phyloP scores from a whole-genome alignment of 352 stramenopile genomes.

The Phytophthora syringae region DNA sequence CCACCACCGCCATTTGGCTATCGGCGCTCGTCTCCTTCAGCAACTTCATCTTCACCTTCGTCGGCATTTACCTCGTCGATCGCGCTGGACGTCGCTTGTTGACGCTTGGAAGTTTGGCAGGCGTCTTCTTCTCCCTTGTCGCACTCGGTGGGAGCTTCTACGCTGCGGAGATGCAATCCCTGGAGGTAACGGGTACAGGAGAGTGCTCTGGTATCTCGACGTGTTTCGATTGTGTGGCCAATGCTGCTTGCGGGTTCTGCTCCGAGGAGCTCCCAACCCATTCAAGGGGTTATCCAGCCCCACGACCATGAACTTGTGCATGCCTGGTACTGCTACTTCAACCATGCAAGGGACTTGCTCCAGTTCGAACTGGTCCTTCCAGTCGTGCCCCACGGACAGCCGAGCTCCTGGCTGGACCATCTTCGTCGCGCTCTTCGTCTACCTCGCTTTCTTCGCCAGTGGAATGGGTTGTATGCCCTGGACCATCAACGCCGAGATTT shows the following conservation, averaged over 20 bases:
- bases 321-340: conserved; percentile 27
- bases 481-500: conserved; percentile 96
- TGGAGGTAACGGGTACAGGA: conserved; percentile 24
- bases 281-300: conserved; percentile 10
- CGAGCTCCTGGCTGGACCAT: conserved; percentile 54
- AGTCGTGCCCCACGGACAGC: conserved; percentile 56
- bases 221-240: conserved; percentile 78
- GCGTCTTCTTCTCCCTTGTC: conserved; percentile 24
- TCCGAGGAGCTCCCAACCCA: conserved; percentile 19
- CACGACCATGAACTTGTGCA: conserved; percentile 27
- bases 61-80: conserved; percentile 30
- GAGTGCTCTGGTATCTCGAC: conserved; percentile 46
- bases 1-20: conserved; percentile 76
- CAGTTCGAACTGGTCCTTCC: conserved; percentile 45
- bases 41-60: conserved; percentile 36
- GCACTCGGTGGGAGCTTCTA: conserved; percentile 29
- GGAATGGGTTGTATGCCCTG: conserved; percentile 90
- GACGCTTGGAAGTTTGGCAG: conserved; percentile 19
- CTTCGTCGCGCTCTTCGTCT: conserved; percentile 69
- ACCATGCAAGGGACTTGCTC: conserved; percentile 25
- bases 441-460: conserved; percentile 76
- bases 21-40: conserved; percentile 59
- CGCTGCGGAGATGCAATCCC: conserved; percentile 18
- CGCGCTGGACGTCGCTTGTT: conserved; percentile 20
- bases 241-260: conserved; percentile 47